Evolutionary conservation across 2,329 filamentous ascomycete genomes (phyloP), one percentile per base, ranked within the genome.

Genomic region (Trichophyton mentagrophytes): DNA sequence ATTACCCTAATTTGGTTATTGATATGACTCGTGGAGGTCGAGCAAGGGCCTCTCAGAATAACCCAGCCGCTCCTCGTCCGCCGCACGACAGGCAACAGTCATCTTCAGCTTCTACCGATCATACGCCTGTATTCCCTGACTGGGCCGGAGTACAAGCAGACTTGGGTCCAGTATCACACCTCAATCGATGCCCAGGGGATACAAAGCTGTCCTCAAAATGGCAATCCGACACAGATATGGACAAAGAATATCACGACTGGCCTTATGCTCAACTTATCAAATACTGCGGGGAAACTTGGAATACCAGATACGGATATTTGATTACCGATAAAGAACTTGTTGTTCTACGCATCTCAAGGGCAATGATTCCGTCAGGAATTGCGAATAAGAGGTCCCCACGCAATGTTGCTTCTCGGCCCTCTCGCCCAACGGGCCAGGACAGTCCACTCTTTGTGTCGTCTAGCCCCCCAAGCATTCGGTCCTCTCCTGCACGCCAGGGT

Each of bases 291-390:
- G 47, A 57, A 9, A 55, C 53, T 15, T 60, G 58, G 58, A 57
- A 59, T 2, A 59, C 55, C 11, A 49, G 62, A 2, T 63, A 63
- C n/a, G 60, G 58, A 2, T 63, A 62, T 51, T 13, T 63, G 13
- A 63, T 63, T 17, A 55, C 60, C 17, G 33, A 61, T 13, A 20
- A 47, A n/a, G 62, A 63, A 11, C 27, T 61, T 3, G 58, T 60
- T 1, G 62, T 62, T 17, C 9, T 63, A 7, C 62, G 62, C 2
- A 58, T 59, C 44, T 60, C 53, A n/a, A 47, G 58, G 38, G 51
- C 25, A 11, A 25, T 13, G 20, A 59, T 62, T 33, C 51, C 22
- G 3, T 40, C 60, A n/a, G 60, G 62, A 8, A 20, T 63, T 9
- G 62, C 62, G 7, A n/a, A 33, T 22, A 30, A 22, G 9, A 46